These are phyloP conservation scores for Podaxis sp. DNA, from an alignment of 768 basidiomycete species.

Conservation along the genomic window DNA sequence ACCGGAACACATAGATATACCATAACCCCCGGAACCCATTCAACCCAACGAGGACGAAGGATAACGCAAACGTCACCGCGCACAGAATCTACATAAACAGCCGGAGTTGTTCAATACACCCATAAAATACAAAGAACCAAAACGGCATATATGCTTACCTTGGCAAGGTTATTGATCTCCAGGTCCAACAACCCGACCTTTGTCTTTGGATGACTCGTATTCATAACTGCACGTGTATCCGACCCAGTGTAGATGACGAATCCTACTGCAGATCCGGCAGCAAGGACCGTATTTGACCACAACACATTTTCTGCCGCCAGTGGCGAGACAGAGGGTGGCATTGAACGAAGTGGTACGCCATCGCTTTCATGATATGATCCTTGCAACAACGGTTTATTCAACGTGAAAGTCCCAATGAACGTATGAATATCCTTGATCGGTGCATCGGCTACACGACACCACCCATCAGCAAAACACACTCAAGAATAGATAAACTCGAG, in stretches of 20 bases:
- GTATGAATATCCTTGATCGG: slow-evolving; percentile 97
- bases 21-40: slow-evolving; percentile 95
- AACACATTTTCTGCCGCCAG: slow-evolving; percentile 94
- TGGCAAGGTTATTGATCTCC: slow-evolving; percentile 94
- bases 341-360: slow-evolving; percentile 39
- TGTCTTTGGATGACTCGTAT: slow-evolving; percentile 94
- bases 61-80: slow-evolving; percentile 88
- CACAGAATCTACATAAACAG: slow-evolving; percentile 75
- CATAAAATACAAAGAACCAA: neutral
- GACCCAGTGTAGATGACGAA: slow-evolving; percentile 93
- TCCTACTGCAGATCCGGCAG: slow-evolving; percentile 90
- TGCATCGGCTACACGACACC: slow-evolving; percentile 67
- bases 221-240: slow-evolving; percentile 97
- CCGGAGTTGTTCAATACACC: neutral
- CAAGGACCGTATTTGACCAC: slow-evolving; percentile 97
- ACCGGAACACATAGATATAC: slow-evolving; percentile 96
- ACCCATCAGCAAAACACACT: neutral
- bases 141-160: slow-evolving; percentile 60
- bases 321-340: slow-evolving; percentile 64
- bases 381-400: slow-evolving; percentile 45
- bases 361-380: slow-evolving; percentile 24
- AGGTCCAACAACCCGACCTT: slow-evolving; percentile 90
- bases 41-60: slow-evolving; percentile 87
- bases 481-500: neutral
- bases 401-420: slow-evolving; percentile 90